Conservation (phyloP, 805 yeast species). For the Kuraishia piskuri region DNA sequence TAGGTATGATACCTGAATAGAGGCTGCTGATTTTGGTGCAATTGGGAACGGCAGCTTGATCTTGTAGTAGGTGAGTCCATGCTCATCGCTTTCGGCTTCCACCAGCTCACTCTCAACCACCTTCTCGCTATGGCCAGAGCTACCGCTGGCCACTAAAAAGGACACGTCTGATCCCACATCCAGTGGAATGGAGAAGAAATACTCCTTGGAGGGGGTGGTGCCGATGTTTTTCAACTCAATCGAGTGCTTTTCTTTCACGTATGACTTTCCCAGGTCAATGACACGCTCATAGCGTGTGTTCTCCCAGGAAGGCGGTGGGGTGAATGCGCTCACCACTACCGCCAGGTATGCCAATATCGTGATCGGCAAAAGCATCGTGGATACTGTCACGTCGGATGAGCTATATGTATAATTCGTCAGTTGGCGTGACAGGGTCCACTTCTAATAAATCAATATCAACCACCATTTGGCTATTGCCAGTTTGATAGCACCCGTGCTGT, state of each 20-base stretch:
- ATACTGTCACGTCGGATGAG: background rate
- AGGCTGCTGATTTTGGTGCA: slow-evolving; percentile 47
- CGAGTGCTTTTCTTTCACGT: slow-evolving; percentile 51
- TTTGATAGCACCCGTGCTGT: too few relatives aligned
- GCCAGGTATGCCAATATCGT: background rate
- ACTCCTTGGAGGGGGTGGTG: slow-evolving; percentile 40
- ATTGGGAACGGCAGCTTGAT: slow-evolving; percentile 56
- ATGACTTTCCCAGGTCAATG: slow-evolving; percentile 59
- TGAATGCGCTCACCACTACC: background rate
- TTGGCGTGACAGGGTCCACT: background rate
- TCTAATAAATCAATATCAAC: too few relatives aligned
- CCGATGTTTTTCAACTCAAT: slow-evolving; percentile 54
- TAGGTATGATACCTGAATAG: slow-evolving; percentile 40
- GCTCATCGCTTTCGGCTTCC: slow-evolving; percentile 4
- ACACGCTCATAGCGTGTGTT: slow-evolving; percentile 48
- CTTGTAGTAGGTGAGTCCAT: slow-evolving; percentile 29
- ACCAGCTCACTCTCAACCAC: slow-evolving; percentile 9
- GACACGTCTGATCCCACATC: slow-evolving; percentile 20
- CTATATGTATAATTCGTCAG: background rate
- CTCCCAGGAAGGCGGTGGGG: slow-evolving; percentile 31
- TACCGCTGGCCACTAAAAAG: slow-evolving; percentile 15
- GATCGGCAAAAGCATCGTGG: background rate
- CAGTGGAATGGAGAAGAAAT: slow-evolving; percentile 51
- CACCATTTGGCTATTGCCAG: too few relatives aligned
- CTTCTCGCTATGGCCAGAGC: slow-evolving; percentile 7